phyloP scores from a whole-genome alignment of 179 eudicot genomes.

The Camellia oleifera region DNA sequence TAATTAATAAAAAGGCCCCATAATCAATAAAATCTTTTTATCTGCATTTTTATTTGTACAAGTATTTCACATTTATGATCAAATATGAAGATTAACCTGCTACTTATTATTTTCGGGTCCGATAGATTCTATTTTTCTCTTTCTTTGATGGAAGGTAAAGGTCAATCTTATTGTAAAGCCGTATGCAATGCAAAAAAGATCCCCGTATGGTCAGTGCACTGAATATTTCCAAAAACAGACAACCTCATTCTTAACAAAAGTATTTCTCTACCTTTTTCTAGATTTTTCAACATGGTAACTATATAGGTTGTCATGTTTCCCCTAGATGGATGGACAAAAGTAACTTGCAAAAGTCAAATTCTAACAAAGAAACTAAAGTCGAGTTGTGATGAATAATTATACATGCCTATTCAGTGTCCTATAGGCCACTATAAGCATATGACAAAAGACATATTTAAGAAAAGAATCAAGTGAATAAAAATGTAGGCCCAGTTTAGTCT shows the following conservation, averaged over 20 bases:
- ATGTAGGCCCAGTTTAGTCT: too few relatives aligned
- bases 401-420: conserved; percentile 2
- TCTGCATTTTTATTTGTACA: too few relatives aligned
- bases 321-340: neutral
- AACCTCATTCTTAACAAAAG: neutral
- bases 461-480: conserved; percentile 7
- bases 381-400: neutral
- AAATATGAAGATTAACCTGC: too few relatives aligned
- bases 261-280: neutral
- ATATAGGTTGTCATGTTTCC: neutral
- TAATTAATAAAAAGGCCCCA: neutral
- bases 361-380: neutral
- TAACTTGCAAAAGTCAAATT: neutral
- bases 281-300: neutral
- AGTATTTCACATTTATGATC: too few relatives aligned
- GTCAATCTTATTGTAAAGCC: too few relatives aligned
- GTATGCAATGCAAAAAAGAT: too few relatives aligned
- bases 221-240: neutral
- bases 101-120: too few relatives aligned
- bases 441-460: neutral
- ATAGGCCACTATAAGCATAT: neutral
- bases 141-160: too few relatives aligned
- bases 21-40: neutral
- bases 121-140: too few relatives aligned
- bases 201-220: too few relatives aligned